Percentiles rank a stretch among this genome's conserved stretches.
phyloP scores from a whole-genome alignment of 768 basidiomycete species.

The Fistulinella prunicolor region DNA sequence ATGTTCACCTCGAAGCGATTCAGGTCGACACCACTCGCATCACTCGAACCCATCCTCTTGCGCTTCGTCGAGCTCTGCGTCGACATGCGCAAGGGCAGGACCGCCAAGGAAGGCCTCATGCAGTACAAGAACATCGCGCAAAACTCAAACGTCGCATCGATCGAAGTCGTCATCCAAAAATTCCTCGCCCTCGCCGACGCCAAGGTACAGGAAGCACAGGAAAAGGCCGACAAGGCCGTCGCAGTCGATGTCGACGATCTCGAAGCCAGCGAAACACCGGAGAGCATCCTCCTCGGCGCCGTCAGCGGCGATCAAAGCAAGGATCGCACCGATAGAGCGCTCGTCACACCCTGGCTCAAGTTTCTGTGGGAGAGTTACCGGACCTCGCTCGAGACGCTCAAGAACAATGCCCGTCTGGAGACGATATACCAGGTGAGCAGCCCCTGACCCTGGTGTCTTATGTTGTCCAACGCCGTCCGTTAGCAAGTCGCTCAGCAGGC shows the following conservation, averaged over 20 bases:
- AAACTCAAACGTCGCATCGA: constrained; percentile 84
- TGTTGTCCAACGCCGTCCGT: background rate
- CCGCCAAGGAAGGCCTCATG: constrained; percentile 94
- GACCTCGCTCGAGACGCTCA: constrained; percentile 91
- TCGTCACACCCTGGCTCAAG: constrained; percentile 97
- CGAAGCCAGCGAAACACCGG: constrained; percentile 93
- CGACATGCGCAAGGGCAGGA: constrained; percentile 88
- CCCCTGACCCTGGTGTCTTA: fast-evolving
- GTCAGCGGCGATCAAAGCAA: constrained; percentile 89
- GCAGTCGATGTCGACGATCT: constrained; percentile 90
- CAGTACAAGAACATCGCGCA: constrained; percentile 98
- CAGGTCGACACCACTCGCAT: constrained; percentile 81
- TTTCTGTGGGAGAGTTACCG: constrained; percentile 99
- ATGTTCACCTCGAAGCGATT: constrained; percentile 95
- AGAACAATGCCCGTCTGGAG: constrained; percentile 93
- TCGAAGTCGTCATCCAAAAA: constrained; percentile 85
- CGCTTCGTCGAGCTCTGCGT: constrained; percentile 97
- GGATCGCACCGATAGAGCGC: constrained; percentile 89
- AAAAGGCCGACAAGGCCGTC: constrained; percentile 74
- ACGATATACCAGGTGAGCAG: constrained; percentile 83
- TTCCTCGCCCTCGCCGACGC: constrained; percentile 81
- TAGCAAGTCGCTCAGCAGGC: constrained; percentile 96
- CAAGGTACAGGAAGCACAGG: constrained; percentile 83
- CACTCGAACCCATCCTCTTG: constrained; percentile 93
- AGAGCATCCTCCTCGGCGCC: constrained; percentile 86